Evolutionary conservation across 345 rosid genomes (phyloP), one percentile per base, ranked within the genome.

Genomic region (Microcos paniculata): DNA sequence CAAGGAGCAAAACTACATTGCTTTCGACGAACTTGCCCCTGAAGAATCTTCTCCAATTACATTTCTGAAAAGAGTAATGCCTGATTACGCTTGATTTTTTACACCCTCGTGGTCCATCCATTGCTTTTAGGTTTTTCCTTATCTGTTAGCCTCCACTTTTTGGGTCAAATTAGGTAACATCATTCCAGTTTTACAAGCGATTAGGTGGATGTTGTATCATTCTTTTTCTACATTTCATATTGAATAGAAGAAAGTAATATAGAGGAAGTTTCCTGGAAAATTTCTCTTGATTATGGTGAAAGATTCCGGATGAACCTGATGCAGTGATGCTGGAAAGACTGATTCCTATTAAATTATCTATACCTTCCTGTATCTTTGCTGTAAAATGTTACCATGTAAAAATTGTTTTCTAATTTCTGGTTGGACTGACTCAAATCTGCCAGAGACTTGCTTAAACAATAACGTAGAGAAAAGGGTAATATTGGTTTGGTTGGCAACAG

Each of bases 31-130:
- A 77, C 81, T 88, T 80, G 94, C 91, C 16, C 92, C 94, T 0
- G 72, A 88, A 83, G 96, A 92, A n/a, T 85, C 96, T 55, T 82
- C 80, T 57, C 97, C 94, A 24, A 79, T 94, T 46, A 70, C 85
- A 43, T 89, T 90, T 83, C 98, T 94, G 33, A 92, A 88, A 88
- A 85, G 82, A 80, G 79, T 83, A 79, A 90, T 90, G 96, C 97
- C 94, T 48, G 90, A 86, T 82, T 82, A 87, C 72, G 85, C 93
- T 75, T 86, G 80, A 88, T 24, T 23, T 72, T 48, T 48, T 57
- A 45, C 45, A 48, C 64, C 70, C 65, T 38, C 26, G 16, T 30
- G 66, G 70, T 63, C 77, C 40, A 35, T 35, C 74, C 26, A n/a
- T 38, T 6, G 31, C 64, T 38, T 68, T 51, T 65, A 43, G 74